phyloP scores from a whole-genome alignment of 164 flowering plant genomes.

The Dillenia turbinata region DNA sequence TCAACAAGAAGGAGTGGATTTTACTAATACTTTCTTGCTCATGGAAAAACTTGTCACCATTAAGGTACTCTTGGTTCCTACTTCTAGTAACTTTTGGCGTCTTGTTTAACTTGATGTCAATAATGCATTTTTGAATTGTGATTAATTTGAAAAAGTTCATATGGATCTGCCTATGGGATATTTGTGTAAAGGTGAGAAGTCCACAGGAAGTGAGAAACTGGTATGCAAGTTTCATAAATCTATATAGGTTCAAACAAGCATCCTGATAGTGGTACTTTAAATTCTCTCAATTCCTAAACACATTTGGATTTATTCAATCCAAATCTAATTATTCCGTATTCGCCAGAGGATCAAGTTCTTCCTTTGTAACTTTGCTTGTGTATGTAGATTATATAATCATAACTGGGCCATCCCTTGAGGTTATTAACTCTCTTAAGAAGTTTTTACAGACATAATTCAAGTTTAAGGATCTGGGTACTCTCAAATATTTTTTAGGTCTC shows the following conservation, averaged over 20 bases:
- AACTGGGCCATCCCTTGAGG: neutral
- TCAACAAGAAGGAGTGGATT: too few species aligned
- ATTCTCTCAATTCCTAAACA: neutral
- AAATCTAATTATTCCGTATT: constrained; percentile 5
- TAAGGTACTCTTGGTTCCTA: too few species aligned
- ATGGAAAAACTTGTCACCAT: too few species aligned
- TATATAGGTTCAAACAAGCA: constrained; percentile 5
- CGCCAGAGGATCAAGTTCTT: neutral
- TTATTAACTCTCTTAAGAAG: neutral
- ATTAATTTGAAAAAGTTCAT: too few species aligned
- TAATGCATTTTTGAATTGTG: too few species aligned
- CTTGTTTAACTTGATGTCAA: too few species aligned
- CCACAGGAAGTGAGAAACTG: too few species aligned
- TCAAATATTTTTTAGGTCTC: constrained; percentile 4
- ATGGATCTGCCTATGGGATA: too few species aligned
- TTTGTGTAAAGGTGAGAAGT: too few species aligned
- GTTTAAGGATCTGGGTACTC: neutral
- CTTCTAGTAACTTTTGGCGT: too few species aligned
- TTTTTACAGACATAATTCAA: neutral
- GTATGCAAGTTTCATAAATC: constrained; percentile 1
- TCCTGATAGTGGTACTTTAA: constrained; percentile 2
- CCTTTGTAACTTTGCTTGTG: neutral
- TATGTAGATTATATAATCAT: constrained; percentile 12
- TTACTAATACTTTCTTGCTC: too few species aligned
- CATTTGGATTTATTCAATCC: constrained; percentile 1